Conservation (phyloP, 108 stramenopile species). For the Cyclotella baltica region DNA sequence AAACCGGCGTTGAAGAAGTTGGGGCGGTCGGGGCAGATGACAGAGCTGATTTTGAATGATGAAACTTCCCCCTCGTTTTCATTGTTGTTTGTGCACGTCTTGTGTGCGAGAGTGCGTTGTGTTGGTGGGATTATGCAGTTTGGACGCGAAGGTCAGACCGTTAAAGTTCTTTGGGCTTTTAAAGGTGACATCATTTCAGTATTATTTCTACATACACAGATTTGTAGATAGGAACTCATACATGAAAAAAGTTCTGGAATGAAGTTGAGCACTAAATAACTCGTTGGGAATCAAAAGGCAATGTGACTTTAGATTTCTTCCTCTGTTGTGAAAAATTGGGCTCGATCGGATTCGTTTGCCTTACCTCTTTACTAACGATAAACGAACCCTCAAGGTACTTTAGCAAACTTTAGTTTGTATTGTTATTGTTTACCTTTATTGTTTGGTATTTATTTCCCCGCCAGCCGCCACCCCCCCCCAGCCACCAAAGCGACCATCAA, state of each 20-base stretch:
- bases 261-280: not conserved
- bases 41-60: not conserved
- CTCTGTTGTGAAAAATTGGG: not conserved
- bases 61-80: too few species aligned
- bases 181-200: not conserved
- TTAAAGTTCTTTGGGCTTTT: not conserved
- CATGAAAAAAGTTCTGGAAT: not conserved
- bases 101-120: not conserved
- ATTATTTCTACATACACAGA: not conserved
- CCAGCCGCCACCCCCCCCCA: too few species aligned
- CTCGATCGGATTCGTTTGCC: not conserved
- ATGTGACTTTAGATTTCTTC: not conserved
- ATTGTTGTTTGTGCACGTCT: not conserved
- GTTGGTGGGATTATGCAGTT: not conserved
- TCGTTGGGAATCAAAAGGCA: not conserved
- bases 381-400: too few species aligned
- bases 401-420: too few species aligned
- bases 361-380: slow-evolving; percentile 14
- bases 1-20: not conserved
- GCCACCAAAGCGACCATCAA: not conserved
- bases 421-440: too few species aligned
- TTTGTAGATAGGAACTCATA: not conserved
- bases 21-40: not conserved
- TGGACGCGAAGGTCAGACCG: slow-evolving; percentile 5
- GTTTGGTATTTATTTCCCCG: too few species aligned